These are phyloP conservation scores for Plectosphaerella plurivora DNA, from an alignment of 2,329 filamentous ascomycete genomes.

Conservation along the genomic window DNA sequence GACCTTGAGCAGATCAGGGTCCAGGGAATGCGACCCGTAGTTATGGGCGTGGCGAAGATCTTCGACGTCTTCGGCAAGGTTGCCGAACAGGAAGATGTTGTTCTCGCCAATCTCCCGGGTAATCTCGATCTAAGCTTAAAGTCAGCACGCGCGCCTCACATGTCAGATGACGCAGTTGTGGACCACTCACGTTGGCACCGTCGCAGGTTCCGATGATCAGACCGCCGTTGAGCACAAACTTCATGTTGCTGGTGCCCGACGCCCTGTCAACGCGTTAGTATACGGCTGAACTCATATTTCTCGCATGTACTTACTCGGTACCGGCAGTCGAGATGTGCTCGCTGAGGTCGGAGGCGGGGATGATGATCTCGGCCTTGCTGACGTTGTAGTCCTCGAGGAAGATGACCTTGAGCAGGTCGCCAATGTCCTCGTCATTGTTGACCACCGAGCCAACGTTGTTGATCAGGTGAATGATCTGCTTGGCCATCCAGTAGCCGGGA, in stretches of 20 bases:
- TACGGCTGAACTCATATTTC: background rate
- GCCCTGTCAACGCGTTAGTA: conserved; percentile 35
- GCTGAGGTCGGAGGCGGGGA: conserved; percentile 89
- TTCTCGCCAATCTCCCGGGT: conserved; percentile 93
- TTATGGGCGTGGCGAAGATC: conserved; percentile 88
- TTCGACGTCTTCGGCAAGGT: conserved; percentile 92
- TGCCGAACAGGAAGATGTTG: conserved; percentile 98
- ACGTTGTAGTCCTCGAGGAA: conserved; percentile 99
- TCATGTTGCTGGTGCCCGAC: conserved; percentile 96
- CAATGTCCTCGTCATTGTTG: conserved; percentile 88
- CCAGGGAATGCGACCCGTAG: conserved; percentile 75
- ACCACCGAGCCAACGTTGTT: conserved; percentile 87
- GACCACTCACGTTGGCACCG: conserved; percentile 78
- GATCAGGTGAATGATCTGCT: conserved; percentile 96
- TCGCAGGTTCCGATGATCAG: conserved; percentile 98
- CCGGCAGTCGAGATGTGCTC: conserved; percentile 98
- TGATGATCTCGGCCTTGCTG: conserved; percentile 97
- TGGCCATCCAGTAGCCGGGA: conserved; percentile 99
- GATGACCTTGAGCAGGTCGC: conserved; percentile 92
- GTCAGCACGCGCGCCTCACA: conserved; percentile 3
- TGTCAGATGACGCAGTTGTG: background rate
- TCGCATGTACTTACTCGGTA: conserved; percentile 60
- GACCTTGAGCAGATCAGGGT: conserved; percentile 72
- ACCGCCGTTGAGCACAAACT: conserved; percentile 96
- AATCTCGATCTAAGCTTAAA: conserved; percentile 71